Base-by-base conservation (phyloP, 441 rosid species). In the Dalechampia spathulata region DNA sequence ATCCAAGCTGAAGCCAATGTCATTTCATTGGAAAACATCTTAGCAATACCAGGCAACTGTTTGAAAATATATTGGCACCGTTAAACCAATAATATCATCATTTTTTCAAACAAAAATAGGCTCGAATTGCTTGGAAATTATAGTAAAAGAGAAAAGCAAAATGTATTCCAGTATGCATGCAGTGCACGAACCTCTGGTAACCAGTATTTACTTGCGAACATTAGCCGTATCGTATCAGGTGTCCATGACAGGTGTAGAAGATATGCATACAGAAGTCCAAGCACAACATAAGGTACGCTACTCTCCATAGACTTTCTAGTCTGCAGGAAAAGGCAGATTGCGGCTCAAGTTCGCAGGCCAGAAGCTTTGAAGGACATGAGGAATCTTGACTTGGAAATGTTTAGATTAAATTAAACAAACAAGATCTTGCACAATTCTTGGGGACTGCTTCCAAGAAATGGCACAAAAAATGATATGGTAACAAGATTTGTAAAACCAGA, bases 1-100 rank as follows among this genome's bases (percentile, higher is more conserved):
- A 92, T 84, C 98, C 96, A 92, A 13, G 88, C 96, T 56, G 96
- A 92, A 72, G 96, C 81, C 63, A 92, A 65, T 51, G 95, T 84
- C 75, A 84, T 75, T 61, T 92, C 98, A 64, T 66, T 83, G 20
- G 90, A 73, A 64, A 92, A 92, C 96, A 88, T 80, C 77, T 85
- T 92, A 15, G 81, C 71, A 13, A 92, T 88, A 20, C 84, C 94
- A 5, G 94, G 61, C 52, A 92, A 69, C 98, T 88, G 66, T 66
- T 64, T 7, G 45, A 17, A 25, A 8, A 30, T 57, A 17, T 11
- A 50, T 5, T 14, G 22, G 27, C 55, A 39, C 9, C 13, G 17
- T 30, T n/a, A 6, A 10, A 25, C 30, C 8, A 48, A 16, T 14
- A 2, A 14, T 9, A 17, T n/a, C 14, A 30, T 38, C 11, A 20